Percentiles rank a stretch among this genome's conserved stretches.
Evolutionary conservation across 169 alveolate genomes (phyloP).

Genomic region (Plasmodium coatneyi): DNA sequence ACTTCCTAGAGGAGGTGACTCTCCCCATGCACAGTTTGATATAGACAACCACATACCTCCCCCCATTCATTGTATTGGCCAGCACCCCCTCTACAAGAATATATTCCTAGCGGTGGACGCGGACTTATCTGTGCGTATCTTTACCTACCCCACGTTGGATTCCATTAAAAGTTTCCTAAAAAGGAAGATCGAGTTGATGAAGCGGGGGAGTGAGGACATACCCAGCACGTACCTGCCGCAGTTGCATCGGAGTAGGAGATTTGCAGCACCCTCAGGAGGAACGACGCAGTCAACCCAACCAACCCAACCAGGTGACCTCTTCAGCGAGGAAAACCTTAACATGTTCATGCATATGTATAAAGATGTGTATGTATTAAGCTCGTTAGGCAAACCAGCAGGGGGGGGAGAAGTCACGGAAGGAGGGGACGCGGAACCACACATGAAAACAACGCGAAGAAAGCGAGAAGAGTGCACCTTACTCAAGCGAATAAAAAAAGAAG

Average conservation of each 20-base stretch:
- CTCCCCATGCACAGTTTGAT: neutral
- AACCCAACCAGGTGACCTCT: slow-evolving; percentile 13
- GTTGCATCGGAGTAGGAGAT: slow-evolving; percentile 34
- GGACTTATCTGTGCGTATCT: slow-evolving; percentile 3
- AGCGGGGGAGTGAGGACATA: slow-evolving; percentile 9
- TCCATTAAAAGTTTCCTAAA: slow-evolving; percentile 32
- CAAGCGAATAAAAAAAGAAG: slow-evolving; percentile 16
- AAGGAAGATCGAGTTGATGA: slow-evolving; percentile 40
- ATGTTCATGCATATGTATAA: slow-evolving; percentile 59
- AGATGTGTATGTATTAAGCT: slow-evolving; percentile 38
- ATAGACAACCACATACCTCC: neutral
- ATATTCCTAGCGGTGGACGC: slow-evolving; percentile 26
- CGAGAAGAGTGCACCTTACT: neutral
- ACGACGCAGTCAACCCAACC: too few species aligned
- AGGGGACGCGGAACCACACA: too few species aligned
- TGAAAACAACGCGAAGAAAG: neutral
- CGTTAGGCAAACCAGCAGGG: neutral
- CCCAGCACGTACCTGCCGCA: slow-evolving; percentile 55
- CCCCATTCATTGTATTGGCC: slow-evolving; percentile 2
- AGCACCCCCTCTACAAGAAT: slow-evolving; percentile 45
- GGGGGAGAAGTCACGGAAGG: neutral
- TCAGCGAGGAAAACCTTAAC: slow-evolving; percentile 42
- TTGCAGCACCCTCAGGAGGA: neutral
- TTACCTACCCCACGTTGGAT: slow-evolving; percentile 34
- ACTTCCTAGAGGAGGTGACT: neutral